Evolutionary conservation across 2,329 filamentous ascomycete genomes (phyloP).

Genomic region (Beauveria varroae): DNA sequence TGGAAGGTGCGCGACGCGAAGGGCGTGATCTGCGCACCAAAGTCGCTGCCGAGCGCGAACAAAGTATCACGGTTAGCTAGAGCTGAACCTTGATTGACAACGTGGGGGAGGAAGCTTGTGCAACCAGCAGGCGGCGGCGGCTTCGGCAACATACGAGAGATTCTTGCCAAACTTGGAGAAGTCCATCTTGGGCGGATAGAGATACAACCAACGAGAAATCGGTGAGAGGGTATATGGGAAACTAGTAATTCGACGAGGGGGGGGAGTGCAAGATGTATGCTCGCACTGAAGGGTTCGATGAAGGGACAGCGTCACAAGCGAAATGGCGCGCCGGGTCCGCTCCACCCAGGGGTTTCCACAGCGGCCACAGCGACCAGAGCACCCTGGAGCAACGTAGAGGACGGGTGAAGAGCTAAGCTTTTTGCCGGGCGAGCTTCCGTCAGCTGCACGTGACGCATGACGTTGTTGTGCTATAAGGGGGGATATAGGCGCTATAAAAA

Average conservation of each 20-base stretch:
- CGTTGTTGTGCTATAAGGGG: no score
- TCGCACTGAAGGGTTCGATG: conserved; percentile 2
- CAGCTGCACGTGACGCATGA: conserved; percentile 9
- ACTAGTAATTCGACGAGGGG: background rate
- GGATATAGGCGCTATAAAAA: no score
- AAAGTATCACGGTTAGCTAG: background rate
- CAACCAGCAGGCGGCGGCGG: background rate
- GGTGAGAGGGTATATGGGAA: conserved; percentile 8
- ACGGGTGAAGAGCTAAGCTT: background rate
- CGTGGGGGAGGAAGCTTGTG: conserved; percentile 10
- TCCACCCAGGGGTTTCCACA: conserved; percentile 15
- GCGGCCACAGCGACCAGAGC: background rate
- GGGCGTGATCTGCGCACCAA: conserved; percentile 79
- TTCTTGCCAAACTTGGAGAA: conserved; percentile 53
- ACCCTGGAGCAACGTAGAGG: no score
- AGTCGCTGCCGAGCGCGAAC: conserved; percentile 31
- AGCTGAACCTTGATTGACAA: conserved; percentile 1
- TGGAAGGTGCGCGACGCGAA: conserved; percentile 93
- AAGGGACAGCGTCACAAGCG: conserved; percentile 25
- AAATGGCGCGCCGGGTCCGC: conserved; percentile 17
- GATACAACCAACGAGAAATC: conserved; percentile 9
- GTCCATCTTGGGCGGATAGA: conserved; percentile 36
- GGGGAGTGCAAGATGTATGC: background rate
- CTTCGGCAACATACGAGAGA: conserved; percentile 39
- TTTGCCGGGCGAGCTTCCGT: background rate